phyloP scores from a whole-genome alignment of 2,329 filamentous ascomycete genomes.

The Fusarium sterilihyphosum region DNA sequence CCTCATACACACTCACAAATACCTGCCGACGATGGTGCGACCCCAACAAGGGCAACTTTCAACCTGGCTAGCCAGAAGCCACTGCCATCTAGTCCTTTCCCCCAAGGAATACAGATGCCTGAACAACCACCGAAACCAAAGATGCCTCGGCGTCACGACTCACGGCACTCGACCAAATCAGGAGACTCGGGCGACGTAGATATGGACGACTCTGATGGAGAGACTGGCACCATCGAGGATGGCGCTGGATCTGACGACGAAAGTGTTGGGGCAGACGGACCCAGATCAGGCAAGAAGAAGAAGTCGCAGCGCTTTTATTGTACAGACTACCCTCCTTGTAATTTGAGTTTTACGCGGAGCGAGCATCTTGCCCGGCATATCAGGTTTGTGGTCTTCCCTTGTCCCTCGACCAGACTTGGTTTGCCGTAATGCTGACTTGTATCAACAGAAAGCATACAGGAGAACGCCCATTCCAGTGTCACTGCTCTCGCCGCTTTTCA shows the following conservation, averaged over 20 bases:
- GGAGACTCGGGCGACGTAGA: constrained; percentile 74
- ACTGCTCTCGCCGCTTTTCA: constrained; percentile 93
- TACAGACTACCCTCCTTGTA: constrained; percentile 93
- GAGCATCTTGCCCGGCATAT: constrained; percentile 97
- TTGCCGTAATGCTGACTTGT: constrained; percentile 8
- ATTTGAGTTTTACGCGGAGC: constrained; percentile 92
- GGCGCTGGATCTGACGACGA: constrained; percentile 71
- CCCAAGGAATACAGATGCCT: constrained; percentile 59
- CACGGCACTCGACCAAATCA: constrained; percentile 70
- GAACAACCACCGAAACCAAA: constrained; percentile 55
- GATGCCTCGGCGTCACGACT: constrained; percentile 57
- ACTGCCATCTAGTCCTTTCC: constrained; percentile 63
- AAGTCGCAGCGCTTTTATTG: constrained; percentile 97
- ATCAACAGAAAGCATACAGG: constrained; percentile 88
- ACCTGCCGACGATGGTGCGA: constrained; percentile 60
- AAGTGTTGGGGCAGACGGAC: constrained; percentile 69
- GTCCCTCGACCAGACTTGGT: background rate
- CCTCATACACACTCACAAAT: constrained; percentile 44
- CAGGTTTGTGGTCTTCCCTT: constrained; percentile 62
- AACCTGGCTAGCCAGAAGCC: constrained; percentile 61
- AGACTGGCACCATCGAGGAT: constrained; percentile 60
- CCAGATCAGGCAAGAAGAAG: constrained; percentile 89
- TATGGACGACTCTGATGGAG: constrained; percentile 79
- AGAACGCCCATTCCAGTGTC: constrained; percentile 95
- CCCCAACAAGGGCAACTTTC: constrained; percentile 71